Base-by-base conservation (phyloP, 345 rosid species). In the Pugionium dolabratum region DNA sequence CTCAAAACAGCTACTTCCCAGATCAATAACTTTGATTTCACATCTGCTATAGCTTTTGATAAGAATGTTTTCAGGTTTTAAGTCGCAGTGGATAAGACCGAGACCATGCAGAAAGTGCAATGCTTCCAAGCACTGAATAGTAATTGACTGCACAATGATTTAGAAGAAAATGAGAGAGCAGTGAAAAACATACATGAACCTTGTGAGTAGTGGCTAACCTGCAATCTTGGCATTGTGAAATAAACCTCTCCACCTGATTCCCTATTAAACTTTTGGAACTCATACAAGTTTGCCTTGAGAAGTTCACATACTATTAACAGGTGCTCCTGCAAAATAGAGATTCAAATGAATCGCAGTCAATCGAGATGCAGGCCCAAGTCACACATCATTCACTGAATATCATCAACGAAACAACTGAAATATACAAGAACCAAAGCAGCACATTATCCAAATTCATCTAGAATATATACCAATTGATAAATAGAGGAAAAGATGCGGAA, bases 241-340 rank as follows among this genome's bases (percentile, higher is more conserved):
- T 93, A 93, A 67, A 93, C 98, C 79, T 93, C 98, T 51, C 98
- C 98, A 63, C 97, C 97, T 18, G 98, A 87, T 73, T 93, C 98
- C 74, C 98, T 80, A 71, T 93, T 93, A 78, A 93, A 93, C 76
- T 87, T 93, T 74, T 93, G 98, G 66, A 93, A 93, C 84, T 93
- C 98, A 3, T 93, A 93, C 52, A 93, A 79, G 78, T 93, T 93
- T 54, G 98, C 97, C 82, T 93, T 93, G 42, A 93, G 96, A 73
- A 93, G 96, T 75, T 93, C 98, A 72, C 98, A 90, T 59, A 93
- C 98, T 54, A 90, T 90, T 44, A 93, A 76, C 79, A 93, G 77
- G 77, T 93, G 98, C 80, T 93, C 98, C 98, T 90, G 84, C 68
- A 81, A 53, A 72, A 29, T 43, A 39, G 43, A 47, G 50, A 58